Base-by-base conservation (phyloP, 371 early-diverging fungal species). In the Rhizomucor pusillus region DNA sequence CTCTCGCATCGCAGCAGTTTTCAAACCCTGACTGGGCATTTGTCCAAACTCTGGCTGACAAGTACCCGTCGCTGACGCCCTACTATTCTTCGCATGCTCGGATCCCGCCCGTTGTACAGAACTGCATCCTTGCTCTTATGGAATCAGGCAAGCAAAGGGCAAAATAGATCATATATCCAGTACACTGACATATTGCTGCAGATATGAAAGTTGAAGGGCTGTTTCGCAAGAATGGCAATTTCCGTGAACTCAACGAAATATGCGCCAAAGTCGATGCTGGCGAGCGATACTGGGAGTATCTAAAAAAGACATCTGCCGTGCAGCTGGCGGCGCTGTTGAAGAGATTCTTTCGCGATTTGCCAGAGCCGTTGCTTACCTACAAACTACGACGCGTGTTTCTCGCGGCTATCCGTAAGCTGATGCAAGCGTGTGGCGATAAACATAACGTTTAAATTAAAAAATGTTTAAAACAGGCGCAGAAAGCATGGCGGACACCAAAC, bases 221-320 rank as follows among this genome's bases (percentile, higher is more conserved):
- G 6, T 98, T 98, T 80, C 82, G 98, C 52, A 97, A 95, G 67
- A 98, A 94, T 61, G 98, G 98, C 14, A 97, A 98, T 64, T 94
- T 98, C 55, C 79, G 91, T 40, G 71, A 89, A 24, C 75, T 96
- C 43, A 90, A 90, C 52, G 88, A 89, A 35, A 66, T 91, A 47
- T 80, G 84, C n/a, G 93, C 95, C 16, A 63, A 75, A 0, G 68
- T 85, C n/a, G 92, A 95, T 60, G 43, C 79, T 82, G 50, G 79
- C 75, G 13, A 56, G 29, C 36, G 33, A 12, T 25, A 60, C 22
- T 35, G 44, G n/a, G 48, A 36, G 12, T 56, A 36, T 34, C 60
- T 86, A 29, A 56, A 55, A 13, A 71, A 77, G 43, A 75, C 79
- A 37, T 86, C 89, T 49, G 79, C 92, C 1, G 89, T 98, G 37